A percentile compares a stretch with the other conserved stretches of the same genome.
Evolutionary conservation across 1,284 basidiomycete species (phyloP).

Genomic region (Volvariella surrecta): DNA sequence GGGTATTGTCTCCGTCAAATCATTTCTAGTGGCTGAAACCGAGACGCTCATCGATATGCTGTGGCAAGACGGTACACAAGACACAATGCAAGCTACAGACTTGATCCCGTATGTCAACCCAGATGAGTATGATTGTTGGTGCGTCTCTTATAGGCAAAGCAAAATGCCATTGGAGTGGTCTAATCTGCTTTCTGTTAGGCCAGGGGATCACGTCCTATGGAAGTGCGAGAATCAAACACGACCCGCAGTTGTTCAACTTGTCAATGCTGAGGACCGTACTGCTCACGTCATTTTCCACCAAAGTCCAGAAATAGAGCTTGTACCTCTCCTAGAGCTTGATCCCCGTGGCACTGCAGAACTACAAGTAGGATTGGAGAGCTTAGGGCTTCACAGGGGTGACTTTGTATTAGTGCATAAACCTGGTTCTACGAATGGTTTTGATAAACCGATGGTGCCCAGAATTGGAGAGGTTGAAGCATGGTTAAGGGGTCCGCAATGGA

Average conservation of each 20-base stretch:
- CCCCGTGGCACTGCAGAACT: slow-evolving; percentile 54
- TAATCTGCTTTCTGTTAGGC: too few species aligned
- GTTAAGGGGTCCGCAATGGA: slow-evolving; percentile 64
- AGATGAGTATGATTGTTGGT: slow-evolving; percentile 85
- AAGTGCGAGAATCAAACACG: slow-evolving; percentile 62
- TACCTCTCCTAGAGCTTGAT: slow-evolving; percentile 84
- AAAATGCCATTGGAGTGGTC: too few species aligned
- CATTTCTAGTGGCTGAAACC: slow-evolving; percentile 63
- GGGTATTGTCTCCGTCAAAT: slow-evolving; percentile 41
- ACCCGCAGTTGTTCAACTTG: slow-evolving; percentile 73
- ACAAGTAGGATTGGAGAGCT: slow-evolving; percentile 41
- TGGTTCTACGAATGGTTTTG: slow-evolving; percentile 60
- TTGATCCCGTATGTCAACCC: slow-evolving; percentile 79
- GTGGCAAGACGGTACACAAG: slow-evolving; percentile 81
- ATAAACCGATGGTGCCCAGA: slow-evolving; percentile 56
- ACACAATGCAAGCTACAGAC: slow-evolving; percentile 50
- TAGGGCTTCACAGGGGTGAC: slow-evolving; percentile 78
- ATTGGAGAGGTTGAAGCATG: slow-evolving; percentile 76
- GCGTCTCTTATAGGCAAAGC: slow-evolving; percentile 16
- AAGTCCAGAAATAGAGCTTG: slow-evolving; percentile 50
- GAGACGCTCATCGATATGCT: slow-evolving; percentile 64
- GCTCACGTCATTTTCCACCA: slow-evolving; percentile 54
- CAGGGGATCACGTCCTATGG: slow-evolving; percentile 88
- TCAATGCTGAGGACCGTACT: slow-evolving; percentile 66
- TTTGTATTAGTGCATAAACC: slow-evolving; percentile 72